Conservation (phyloP, 306 rosid species). For the Casuarina equisetifolia region DNA sequence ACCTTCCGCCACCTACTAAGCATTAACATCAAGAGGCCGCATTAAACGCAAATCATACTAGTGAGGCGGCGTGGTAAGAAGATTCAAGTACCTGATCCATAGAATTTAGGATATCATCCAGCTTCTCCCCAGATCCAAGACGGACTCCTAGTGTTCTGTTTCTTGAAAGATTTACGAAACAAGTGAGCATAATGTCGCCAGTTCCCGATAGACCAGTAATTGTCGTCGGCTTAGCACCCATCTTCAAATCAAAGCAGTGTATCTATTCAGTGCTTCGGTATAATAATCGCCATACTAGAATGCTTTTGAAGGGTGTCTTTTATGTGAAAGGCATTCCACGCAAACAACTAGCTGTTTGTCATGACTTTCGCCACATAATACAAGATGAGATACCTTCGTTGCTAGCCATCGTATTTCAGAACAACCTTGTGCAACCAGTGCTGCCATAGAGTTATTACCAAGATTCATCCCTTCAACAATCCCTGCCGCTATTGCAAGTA, state of each 20-base stretch:
- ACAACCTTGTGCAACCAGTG: slow-evolving; percentile 95
- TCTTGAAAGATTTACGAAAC: slow-evolving; percentile 89
- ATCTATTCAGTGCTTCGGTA: neutral
- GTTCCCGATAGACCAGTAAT: slow-evolving; percentile 92
- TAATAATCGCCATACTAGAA: neutral
- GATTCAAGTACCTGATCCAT: slow-evolving; percentile 72
- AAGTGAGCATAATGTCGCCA: slow-evolving; percentile 94
- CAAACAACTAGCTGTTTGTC: neutral
- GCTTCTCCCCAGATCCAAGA: slow-evolving; percentile 85
- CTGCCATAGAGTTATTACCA: slow-evolving; percentile 95
- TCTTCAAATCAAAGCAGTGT: slow-evolving; percentile 41
- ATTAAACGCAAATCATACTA: neutral
- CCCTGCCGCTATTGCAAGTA: slow-evolving; percentile 94
- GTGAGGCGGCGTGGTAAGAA: neutral
- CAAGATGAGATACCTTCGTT: slow-evolving; percentile 58
- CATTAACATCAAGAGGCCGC: neutral
- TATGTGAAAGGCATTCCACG: neutral
- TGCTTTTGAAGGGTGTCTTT: slow-evolving; percentile 2
- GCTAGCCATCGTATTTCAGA: slow-evolving; percentile 98
- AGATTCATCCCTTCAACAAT: slow-evolving; percentile 96
- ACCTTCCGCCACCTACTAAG: slow-evolving; percentile 85
- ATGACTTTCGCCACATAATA: slow-evolving; percentile 11
- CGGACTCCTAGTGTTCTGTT: slow-evolving; percentile 89
- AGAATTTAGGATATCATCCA: slow-evolving; percentile 71
- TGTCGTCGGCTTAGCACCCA: slow-evolving; percentile 92